Evolutionary conservation across 164 flowering plant genomes (phyloP).

Genomic region (Magnolia sinica): DNA sequence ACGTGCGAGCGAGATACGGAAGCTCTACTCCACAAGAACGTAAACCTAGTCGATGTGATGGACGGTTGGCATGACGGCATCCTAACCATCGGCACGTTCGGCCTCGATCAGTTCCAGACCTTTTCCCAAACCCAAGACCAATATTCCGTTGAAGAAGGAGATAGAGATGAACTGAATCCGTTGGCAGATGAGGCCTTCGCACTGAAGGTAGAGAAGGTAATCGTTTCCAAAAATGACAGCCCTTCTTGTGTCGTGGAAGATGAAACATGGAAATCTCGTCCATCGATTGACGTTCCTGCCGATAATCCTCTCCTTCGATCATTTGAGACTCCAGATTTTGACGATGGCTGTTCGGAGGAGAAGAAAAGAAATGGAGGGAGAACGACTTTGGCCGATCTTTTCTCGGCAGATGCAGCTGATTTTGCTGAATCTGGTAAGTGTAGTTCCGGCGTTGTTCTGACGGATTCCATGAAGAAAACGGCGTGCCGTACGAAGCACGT

Average conservation of each 20-base stretch:
- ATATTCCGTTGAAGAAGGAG: constrained; percentile 12
- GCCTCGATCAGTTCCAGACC: constrained; percentile 37
- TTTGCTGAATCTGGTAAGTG: constrained; percentile 1
- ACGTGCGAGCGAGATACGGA: constrained; percentile 32
- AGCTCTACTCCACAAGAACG: constrained; percentile 32
- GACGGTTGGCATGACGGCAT: constrained; percentile 63
- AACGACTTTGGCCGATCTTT: constrained; percentile 65
- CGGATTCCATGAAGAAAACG: constrained; percentile 15
- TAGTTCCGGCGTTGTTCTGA: neutral
- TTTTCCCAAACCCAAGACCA: constrained; percentile 16
- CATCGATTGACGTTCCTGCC: neutral
- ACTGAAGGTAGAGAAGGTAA: constrained; percentile 10
- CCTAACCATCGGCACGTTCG: constrained; percentile 67
- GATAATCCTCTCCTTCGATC: constrained; percentile 14
- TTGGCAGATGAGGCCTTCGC: constrained; percentile 23
- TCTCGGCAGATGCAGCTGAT: constrained; percentile 34
- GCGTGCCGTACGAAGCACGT: constrained; percentile 17
- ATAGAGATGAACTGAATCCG: constrained; percentile 22
- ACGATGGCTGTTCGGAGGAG: constrained; percentile 11
- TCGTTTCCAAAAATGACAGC: neutral
- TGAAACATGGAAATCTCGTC: neutral
- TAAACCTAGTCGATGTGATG: constrained; percentile 29
- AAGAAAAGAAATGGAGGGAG: constrained; percentile 15
- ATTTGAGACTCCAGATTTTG: constrained; percentile 6
- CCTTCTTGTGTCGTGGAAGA: neutral